phyloP scores from a whole-genome alignment of 768 basidiomycete species.

The Tephrocybe sp. region DNA sequence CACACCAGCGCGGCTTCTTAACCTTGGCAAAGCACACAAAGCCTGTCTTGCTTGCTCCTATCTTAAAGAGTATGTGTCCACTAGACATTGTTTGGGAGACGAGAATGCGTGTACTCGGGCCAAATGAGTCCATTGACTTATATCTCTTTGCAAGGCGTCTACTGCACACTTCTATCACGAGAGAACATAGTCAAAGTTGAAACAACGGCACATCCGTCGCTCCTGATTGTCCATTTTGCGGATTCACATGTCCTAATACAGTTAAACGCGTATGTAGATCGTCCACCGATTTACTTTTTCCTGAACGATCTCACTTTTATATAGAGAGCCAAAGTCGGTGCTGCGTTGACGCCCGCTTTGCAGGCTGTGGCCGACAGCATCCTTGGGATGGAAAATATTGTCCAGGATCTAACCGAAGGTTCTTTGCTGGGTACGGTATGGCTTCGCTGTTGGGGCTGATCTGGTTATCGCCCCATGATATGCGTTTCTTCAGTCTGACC shows the following conservation, averaged over 20 bases:
- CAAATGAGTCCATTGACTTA: neutral
- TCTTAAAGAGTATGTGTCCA: conserved; percentile 32
- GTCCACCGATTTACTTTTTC: no score
- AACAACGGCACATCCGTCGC: conserved; percentile 34
- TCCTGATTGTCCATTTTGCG: conserved; percentile 32
- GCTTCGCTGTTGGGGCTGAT: conserved; percentile 19
- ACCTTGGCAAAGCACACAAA: conserved; percentile 30
- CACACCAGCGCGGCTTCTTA: conserved; percentile 29
- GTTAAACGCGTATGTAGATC: conserved; percentile 14
- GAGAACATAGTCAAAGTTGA: conserved; percentile 28
- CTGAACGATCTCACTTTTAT: neutral
- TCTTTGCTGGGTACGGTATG: conserved; percentile 18
- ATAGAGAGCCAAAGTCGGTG: conserved; percentile 17
- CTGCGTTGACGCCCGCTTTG: conserved; percentile 11
- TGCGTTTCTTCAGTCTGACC: conserved; percentile 12
- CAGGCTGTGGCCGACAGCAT: conserved; percentile 16
- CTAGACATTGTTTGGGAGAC: conserved; percentile 38
- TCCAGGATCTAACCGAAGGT: conserved; percentile 16
- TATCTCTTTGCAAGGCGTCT: conserved; percentile 19
- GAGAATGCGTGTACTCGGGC: neutral
- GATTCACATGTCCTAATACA: conserved; percentile 16
- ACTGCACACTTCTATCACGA: conserved; percentile 30
- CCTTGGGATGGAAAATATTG: conserved; percentile 15
- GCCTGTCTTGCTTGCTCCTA: conserved; percentile 30
- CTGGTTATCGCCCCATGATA: conserved; percentile 5